Conservation (phyloP, 768 basidiomycete species). For the Leccinellum albellum region DNA sequence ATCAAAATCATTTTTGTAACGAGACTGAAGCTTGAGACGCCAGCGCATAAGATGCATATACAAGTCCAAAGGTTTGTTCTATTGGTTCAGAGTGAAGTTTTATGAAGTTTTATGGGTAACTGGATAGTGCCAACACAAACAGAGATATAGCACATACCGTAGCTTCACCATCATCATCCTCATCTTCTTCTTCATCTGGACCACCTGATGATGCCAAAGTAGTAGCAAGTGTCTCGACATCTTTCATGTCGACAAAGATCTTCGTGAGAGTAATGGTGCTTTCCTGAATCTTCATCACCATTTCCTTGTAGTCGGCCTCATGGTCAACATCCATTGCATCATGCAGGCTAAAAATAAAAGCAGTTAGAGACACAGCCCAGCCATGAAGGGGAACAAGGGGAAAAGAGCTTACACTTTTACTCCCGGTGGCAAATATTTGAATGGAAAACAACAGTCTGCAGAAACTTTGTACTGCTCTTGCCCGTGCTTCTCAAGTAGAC, state of each 20-base stretch:
- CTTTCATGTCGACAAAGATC: conserved; percentile 5
- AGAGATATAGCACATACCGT: neutral
- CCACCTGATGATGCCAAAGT: too few relatives aligned
- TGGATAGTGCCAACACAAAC: too few relatives aligned
- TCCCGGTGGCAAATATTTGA: conserved; percentile 8
- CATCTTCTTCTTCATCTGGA: neutral
- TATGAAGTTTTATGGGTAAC: too few relatives aligned
- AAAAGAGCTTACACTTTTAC: conserved; percentile 3
- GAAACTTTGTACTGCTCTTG: conserved; percentile 5
- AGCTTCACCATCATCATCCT: neutral
- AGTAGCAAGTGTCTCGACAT: neutral
- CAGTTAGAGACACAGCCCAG: too few relatives aligned
- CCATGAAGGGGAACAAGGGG: too few relatives aligned
- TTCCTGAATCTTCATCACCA: conserved; percentile 10
- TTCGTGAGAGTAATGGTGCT: neutral
- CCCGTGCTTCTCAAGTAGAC: conserved; percentile 10
- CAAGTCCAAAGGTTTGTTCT: neutral
- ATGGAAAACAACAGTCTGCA: conserved; percentile 21
- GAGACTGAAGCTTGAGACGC: conserved; percentile 1
- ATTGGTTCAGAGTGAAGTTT: too few relatives aligned
- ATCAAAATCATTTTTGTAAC: conserved; percentile 4
- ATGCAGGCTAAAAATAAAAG: neutral
- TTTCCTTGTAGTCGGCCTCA: conserved; percentile 9
- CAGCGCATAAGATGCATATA: neutral
- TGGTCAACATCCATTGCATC: conserved; percentile 12